A percentile compares a stretch with the other conserved stretches of the same genome.
phyloP scores from a whole-genome alignment of 139 green algal species.

The Picochlorum sp. region DNA sequence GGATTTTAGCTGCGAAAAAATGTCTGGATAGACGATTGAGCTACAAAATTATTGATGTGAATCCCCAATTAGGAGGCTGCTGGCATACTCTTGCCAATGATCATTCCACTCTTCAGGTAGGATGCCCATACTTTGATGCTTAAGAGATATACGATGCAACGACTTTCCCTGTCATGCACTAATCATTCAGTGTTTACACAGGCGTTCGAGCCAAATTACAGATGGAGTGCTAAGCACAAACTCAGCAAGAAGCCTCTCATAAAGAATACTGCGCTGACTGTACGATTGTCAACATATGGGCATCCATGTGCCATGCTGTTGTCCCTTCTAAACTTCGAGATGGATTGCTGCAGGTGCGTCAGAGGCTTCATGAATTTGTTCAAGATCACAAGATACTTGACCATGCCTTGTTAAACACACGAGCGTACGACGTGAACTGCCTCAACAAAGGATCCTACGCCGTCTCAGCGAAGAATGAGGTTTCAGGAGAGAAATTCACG shows the following conservation, averaged over 20 bases:
- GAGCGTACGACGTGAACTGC: too few relatives aligned
- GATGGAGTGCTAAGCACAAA: constrained; percentile 5
- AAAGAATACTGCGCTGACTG: background rate
- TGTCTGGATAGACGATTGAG: constrained; percentile 1
- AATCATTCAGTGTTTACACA: background rate
- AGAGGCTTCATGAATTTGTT: too few relatives aligned
- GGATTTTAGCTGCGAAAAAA: constrained; percentile 11
- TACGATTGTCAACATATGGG: background rate
- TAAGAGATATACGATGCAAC: too few relatives aligned
- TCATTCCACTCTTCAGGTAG: constrained; percentile 15
- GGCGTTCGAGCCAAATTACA: constrained; percentile 19
- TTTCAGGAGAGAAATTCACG: background rate
- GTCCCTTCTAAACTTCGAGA: too few relatives aligned
- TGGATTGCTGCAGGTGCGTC: too few relatives aligned
- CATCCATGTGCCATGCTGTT: too few relatives aligned
- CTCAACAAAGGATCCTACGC: background rate
- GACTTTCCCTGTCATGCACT: too few relatives aligned
- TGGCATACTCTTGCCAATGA: constrained; percentile 17
- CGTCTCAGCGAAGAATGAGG: background rate
- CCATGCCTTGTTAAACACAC: too few relatives aligned
- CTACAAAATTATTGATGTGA: constrained; percentile 1
- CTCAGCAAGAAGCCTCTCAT: background rate
- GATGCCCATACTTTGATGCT: background rate
- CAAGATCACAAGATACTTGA: too few relatives aligned
- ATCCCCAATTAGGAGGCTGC: constrained; percentile 6